Evolutionary conservation across 1,139 yeast species (phyloP).

Genomic region (Pichia sp.): DNA sequence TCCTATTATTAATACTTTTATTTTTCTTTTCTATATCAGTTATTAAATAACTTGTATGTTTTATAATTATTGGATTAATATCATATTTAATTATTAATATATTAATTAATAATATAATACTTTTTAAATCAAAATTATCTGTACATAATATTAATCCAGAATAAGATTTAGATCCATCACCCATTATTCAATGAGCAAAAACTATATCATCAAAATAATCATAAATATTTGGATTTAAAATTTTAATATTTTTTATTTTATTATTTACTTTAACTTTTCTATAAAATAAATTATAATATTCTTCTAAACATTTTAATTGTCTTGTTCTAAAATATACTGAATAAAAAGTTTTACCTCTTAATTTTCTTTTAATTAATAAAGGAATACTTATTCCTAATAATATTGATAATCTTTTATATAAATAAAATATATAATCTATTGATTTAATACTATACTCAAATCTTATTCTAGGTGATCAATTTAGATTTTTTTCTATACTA

Average conservation of each 20-base stretch:
- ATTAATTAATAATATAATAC: background rate
- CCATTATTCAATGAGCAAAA: conserved; percentile 6
- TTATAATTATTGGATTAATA: background rate
- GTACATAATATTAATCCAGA: conserved; percentile 1
- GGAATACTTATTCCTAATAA: background rate
- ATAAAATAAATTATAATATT: conserved; percentile 1
- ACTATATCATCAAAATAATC: conserved; percentile 4
- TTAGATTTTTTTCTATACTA: background rate
- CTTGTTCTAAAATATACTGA: background rate
- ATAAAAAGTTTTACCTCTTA: background rate
- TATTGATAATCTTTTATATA: background rate
- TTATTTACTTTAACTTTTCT: no score
- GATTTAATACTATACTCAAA: background rate
- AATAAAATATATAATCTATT: background rate
- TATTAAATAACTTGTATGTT: conserved; percentile 1
- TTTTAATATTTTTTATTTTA: background rate
- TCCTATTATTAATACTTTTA: background rate
- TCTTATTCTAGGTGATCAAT: background rate
- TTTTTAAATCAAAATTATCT: conserved; percentile 1
- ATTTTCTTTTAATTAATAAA: background rate
- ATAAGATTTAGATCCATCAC: conserved; percentile 1
- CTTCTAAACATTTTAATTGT: conserved; percentile 4
- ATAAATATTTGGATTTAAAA: background rate
- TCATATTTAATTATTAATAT: background rate
- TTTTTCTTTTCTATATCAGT: background rate